Base-by-base conservation (phyloP, 495 filamentous ascomycete species). In the Platismatia glauca region DNA sequence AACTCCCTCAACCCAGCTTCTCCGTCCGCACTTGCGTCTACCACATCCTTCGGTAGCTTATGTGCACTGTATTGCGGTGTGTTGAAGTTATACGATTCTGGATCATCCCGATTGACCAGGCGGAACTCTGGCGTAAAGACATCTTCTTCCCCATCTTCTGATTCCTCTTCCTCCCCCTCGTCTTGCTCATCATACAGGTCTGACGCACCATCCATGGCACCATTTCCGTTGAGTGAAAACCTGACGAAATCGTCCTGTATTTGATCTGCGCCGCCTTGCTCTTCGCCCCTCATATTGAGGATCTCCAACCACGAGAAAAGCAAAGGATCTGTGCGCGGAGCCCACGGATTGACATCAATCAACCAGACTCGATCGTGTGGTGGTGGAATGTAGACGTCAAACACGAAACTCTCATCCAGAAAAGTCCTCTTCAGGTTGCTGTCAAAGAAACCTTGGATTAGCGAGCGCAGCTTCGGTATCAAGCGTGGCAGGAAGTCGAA, bases 341-440 rank as follows among this genome's bases (percentile, higher is more conserved):
- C 95, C 89, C 94, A 99, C 0, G 94, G 90, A 66, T 99, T 97
- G 58, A 99, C 85, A 71, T 99, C 94, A 39, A 97, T 85, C 33
- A 99, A 76, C 78, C 92, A 87, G 0, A 95, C 90, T 27, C 85
- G 77, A 66, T 86, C 80, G 61, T 88, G 82, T 7, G 89, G 87
- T 55, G 87, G 84, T 6, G 90, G 93, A 15, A 97, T 79, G 67
- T 97, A 97, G 29, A 83, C 88, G 72, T 99, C 94, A 65, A 99
- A 96, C 0, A 85, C 84, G 62, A 94, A 97, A 71, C 83, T 86
- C 8, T 81, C 76, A 67, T 97, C 95, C 0, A 87, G 87, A 72
- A 97, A 97, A 0, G 82, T 88, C 58, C 83, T 75, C n/a, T 82
- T 78, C 52, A 97, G 72, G 55, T 82, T 83, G 43, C 79, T 73